Conservation (phyloP, 1,139 yeast species). For the Pichia sp. region DNA sequence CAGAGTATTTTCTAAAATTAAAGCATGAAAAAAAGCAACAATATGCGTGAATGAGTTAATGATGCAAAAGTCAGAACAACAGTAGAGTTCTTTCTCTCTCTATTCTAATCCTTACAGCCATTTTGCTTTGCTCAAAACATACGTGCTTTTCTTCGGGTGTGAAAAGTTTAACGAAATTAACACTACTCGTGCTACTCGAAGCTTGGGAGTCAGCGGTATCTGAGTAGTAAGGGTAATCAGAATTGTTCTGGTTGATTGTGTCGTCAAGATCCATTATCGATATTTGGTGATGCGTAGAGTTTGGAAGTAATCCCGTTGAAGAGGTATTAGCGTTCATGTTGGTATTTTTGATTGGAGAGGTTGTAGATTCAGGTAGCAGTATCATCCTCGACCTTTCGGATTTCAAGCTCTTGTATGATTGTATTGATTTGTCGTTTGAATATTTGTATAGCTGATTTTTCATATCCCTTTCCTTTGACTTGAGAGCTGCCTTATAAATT, state of each 20-base stretch:
- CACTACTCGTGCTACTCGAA: constrained; percentile 18
- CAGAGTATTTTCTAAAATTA: background rate
- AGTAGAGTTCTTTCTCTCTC: constrained; percentile 28
- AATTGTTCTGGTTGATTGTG: background rate
- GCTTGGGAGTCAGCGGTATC: constrained; percentile 22
- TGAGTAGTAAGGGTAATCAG: constrained; percentile 13
- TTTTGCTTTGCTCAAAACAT: constrained; percentile 29
- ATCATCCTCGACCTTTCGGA: constrained; percentile 18
- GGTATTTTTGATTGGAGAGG: constrained; percentile 2
- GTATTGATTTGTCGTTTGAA: constrained; percentile 16
- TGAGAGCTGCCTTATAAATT: constrained; percentile 44
- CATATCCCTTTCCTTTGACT: constrained; percentile 27
- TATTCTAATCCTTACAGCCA: constrained; percentile 31
- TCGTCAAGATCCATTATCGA: constrained; percentile 8
- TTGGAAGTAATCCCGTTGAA: background rate
- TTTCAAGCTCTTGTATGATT: constrained; percentile 19
- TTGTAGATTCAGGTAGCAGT: constrained; percentile 9
- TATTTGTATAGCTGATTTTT: constrained; percentile 9
- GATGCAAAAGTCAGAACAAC: background rate
- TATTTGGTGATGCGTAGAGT: background rate
- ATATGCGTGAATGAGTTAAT: background rate
- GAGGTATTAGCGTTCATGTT: background rate
- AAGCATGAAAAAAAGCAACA: background rate
- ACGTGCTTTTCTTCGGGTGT: constrained; percentile 25
- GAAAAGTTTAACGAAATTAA: constrained; percentile 15